Conservation (phyloP, 352 stramenopile species). For the Globisporangium spinosum region DNA sequence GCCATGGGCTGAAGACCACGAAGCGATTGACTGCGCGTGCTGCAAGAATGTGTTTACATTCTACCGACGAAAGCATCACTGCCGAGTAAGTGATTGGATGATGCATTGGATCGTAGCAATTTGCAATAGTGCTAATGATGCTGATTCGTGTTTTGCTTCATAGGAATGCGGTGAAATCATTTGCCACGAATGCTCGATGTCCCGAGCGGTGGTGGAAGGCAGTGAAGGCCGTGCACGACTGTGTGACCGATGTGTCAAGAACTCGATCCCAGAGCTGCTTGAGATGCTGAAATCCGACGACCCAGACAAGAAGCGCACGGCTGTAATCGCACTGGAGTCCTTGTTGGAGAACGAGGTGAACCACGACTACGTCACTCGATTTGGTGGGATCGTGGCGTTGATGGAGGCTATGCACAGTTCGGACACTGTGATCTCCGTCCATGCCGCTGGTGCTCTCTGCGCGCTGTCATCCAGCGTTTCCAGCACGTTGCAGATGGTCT, state of each 20-base stretch:
- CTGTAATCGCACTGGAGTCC: slow-evolving; percentile 74
- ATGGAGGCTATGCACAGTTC: slow-evolving; percentile 66
- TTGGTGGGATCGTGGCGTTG: slow-evolving; percentile 64
- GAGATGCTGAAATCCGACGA: slow-evolving; percentile 51
- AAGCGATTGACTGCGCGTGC: slow-evolving; percentile 65
- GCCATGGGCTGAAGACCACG: slow-evolving; percentile 85
- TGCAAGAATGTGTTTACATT: slow-evolving; percentile 81
- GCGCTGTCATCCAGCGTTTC: slow-evolving; percentile 74
- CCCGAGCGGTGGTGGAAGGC: slow-evolving; percentile 77
- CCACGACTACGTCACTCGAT: slow-evolving; percentile 81
- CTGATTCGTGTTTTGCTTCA: not conserved
- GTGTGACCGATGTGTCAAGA: slow-evolving; percentile 84
- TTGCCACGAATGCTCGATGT: slow-evolving; percentile 84
- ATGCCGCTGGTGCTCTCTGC: slow-evolving; percentile 74
- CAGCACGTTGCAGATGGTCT: slow-evolving; percentile 82
- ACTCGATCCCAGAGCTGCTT: slow-evolving; percentile 68
- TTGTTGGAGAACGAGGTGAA: slow-evolving; percentile 84
- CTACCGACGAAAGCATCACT: slow-evolving; percentile 81
- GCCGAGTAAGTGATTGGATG: slow-evolving; percentile 43
- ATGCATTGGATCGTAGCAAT: not conserved
- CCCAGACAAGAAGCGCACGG: slow-evolving; percentile 55
- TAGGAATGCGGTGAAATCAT: slow-evolving; percentile 88
- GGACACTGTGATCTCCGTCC: slow-evolving; percentile 61
- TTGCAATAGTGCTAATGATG: not conserved
- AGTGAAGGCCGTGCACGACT: slow-evolving; percentile 72